A percentile compares a stretch with the other conserved stretches of the same genome.
phyloP scores from a whole-genome alignment of 176 grass and related monocot genomes.

The Pontederia paniculata region DNA sequence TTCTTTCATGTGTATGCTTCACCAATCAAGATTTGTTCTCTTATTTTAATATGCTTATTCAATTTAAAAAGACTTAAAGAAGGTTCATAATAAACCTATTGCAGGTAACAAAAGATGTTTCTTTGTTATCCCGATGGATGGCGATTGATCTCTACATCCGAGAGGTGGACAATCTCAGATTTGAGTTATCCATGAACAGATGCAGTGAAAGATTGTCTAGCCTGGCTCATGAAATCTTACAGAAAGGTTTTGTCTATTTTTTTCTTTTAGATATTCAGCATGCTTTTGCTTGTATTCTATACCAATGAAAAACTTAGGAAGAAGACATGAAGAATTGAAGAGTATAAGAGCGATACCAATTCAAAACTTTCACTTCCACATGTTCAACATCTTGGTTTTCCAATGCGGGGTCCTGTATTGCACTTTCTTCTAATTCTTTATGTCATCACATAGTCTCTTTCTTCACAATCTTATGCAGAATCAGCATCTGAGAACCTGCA shows the following conservation, averaged over 20 bases:
- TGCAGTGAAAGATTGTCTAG: conserved; percentile 55
- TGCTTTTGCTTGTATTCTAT: not conserved
- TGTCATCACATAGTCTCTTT: too few relatives aligned
- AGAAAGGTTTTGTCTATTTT: conserved; percentile 42
- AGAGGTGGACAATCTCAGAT: conserved; percentile 81
- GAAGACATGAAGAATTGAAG: not conserved
- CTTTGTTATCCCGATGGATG: conserved; percentile 86
- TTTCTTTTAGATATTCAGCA: not conserved
- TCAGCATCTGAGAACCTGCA: conserved; percentile 38
- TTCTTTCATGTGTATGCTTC: too few relatives aligned
- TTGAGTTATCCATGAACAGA: conserved; percentile 81
- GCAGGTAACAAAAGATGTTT: conserved; percentile 87
- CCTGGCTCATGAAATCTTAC: conserved; percentile 62
- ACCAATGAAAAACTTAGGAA: not conserved
- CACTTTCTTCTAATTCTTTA: too few relatives aligned
- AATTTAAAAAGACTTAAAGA: conserved; percentile 6
- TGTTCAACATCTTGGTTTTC: too few relatives aligned
- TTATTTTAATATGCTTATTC: not conserved
- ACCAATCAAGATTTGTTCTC: not conserved
- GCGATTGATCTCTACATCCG: conserved; percentile 73
- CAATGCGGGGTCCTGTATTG: too few relatives aligned
- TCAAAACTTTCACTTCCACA: too few relatives aligned
- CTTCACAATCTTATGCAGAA: conserved; percentile 21
- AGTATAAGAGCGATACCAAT: too few relatives aligned
- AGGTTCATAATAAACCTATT: conserved; percentile 6